phyloP scores from a whole-genome alignment of 805 yeast genomes.

The Sugiyamaella americana region DNA sequence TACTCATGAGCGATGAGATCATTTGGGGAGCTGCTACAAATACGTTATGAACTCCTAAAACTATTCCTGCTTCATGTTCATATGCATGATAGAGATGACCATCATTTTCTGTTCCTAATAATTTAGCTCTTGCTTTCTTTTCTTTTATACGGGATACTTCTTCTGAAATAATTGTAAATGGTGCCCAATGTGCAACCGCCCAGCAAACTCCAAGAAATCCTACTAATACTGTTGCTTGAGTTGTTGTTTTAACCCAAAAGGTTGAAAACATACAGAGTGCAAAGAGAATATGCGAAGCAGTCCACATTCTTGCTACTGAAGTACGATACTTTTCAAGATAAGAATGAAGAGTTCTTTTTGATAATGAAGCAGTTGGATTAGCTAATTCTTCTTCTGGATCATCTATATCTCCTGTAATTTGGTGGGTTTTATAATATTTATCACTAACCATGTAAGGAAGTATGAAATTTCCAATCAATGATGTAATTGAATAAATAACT shows the following conservation, averaged over 20 bases:
- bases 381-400: slow-evolving; percentile 9
- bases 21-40: slow-evolving; percentile 56
- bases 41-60: slow-evolving; percentile 52
- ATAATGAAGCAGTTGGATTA: not conserved
- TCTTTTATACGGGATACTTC: slow-evolving; percentile 49
- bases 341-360: not conserved
- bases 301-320: slow-evolving; percentile 44
- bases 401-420: slow-evolving; percentile 9
- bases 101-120: slow-evolving; percentile 15
- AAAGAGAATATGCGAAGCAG: slow-evolving; percentile 44
- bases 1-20: slow-evolving; percentile 43
- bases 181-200: slow-evolving; percentile 65
- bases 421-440: slow-evolving; percentile 19
- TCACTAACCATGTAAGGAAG: slow-evolving; percentile 41
- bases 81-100: slow-evolving; percentile 21
- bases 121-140: slow-evolving; percentile 32
- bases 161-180: slow-evolving; percentile 55
- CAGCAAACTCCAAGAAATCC: slow-evolving; percentile 54
- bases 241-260: slow-evolving; percentile 38
- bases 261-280: slow-evolving; percentile 44
- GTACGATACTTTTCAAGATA: not conserved
- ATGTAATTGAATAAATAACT: slow-evolving; percentile 43
- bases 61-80: slow-evolving; percentile 52
- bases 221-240: slow-evolving; percentile 43
- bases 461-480: slow-evolving; percentile 40